Evolutionary conservation across 2,329 filamentous ascomycete genomes (phyloP), one percentile per base, ranked within the genome.

Genomic region (Venturia asperata): DNA sequence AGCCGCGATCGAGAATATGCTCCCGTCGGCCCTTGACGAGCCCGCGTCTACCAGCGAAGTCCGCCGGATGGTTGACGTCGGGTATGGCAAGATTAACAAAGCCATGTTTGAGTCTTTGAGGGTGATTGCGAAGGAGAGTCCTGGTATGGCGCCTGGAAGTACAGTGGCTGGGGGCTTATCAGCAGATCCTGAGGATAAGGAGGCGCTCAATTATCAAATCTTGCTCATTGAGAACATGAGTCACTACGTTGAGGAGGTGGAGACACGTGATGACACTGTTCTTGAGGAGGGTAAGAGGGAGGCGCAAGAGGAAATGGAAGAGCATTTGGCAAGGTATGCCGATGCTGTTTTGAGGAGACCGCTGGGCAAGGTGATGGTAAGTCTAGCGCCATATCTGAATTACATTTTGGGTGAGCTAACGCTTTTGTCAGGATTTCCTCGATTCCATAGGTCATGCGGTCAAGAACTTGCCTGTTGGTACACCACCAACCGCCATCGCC

Each of bases 221-320:
- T 83, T 97, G 42, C 83, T 97, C 64, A 97, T 99, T 70, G 93
- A 99, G 76, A 99, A 99, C 76, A 97, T 97, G 92, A 95, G 97
- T 73, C 92, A 96, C 76, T 97, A 96, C 77, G 81, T 94, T 13
- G 92, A 97, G 74, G 92, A 97, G 75, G 89, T 96, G 10, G 91
- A 96, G 69, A 79, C 88, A 19, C 83, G 85, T 21, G 83, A 84
- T 45, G 85, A 94, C 68, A 83, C 89, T 9, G 86, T 96, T 0
- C 82, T 97, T 5, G 86, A 90, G 67, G 86, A 90, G 70, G 97
- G 92, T 90, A 89, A 87, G 72, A 85, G 87, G 47, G 87, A 88
- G 66, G 94, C 93, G 1, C 80, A 84, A 41, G 82, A 85, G 58
- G 92, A 96, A 77, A 87, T 96, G 75, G 80, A 83, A 64, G 92